phyloP scores from a whole-genome alignment of 192 early-diverging fungal genomes.

The Backusella westeae region DNA sequence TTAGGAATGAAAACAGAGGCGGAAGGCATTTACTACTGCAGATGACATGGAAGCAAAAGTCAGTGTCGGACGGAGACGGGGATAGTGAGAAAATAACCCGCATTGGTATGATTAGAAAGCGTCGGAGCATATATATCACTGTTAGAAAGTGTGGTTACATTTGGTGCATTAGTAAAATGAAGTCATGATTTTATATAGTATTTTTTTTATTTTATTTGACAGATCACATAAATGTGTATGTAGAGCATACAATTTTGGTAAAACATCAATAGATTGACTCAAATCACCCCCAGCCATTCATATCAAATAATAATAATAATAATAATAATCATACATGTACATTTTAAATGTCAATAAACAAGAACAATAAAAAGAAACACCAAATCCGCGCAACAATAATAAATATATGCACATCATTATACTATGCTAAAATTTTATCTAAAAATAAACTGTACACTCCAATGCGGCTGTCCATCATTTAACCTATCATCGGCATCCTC shows the following conservation, averaged over 20 bases:
- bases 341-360: too few relatives aligned
- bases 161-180: background rate
- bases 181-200: background rate
- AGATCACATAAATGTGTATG: background rate
- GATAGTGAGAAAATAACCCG: background rate
- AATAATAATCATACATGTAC: background rate
- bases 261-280: background rate
- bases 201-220: background rate
- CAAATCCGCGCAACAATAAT: background rate
- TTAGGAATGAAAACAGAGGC: background rate
- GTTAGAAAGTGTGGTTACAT: background rate
- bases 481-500: constrained; percentile 7
- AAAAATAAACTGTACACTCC: constrained; percentile 13
- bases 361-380: too few relatives aligned
- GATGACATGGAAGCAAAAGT: background rate
- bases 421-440: background rate
- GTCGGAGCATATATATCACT: background rate
- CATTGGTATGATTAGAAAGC: background rate
- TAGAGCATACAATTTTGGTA: background rate
- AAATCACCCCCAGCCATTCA: background rate
- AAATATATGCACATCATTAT: background rate
- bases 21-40: background rate
- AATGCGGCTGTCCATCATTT: background rate
- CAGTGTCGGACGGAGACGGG: background rate
- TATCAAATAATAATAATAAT: background rate